Percentiles rank a stretch among this genome's conserved stretches.
Evolutionary conservation across 345 rosid species (phyloP).

Genomic region (Sonneratia caseolaris): DNA sequence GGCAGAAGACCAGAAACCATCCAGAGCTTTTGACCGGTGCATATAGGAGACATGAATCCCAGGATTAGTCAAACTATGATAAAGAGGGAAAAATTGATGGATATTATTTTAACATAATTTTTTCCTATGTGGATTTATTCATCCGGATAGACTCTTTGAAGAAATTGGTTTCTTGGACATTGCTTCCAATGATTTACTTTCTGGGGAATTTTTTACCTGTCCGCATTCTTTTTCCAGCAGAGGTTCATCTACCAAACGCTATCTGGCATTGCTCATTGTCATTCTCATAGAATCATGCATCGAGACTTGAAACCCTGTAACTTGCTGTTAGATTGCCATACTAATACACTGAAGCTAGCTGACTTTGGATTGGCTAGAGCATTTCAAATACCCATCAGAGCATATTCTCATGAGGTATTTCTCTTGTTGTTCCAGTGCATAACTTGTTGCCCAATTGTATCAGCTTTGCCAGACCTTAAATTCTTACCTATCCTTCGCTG

Average conservation of each 20-base stretch:
- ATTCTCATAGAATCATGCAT: constrained; percentile 39
- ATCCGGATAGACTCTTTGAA: not conserved
- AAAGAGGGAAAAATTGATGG: no score
- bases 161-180: not conserved
- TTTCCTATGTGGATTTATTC: not conserved
- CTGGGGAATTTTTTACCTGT: not conserved
- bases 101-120: no score
- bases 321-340: constrained; percentile 36
- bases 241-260: constrained; percentile 79
- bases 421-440: not conserved
- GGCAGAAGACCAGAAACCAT: no score
- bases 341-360: constrained; percentile 36
- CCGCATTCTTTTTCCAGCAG: constrained; percentile 30
- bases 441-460: not conserved
- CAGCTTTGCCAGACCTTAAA: not conserved
- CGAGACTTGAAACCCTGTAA: constrained; percentile 47
- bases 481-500: not conserved
- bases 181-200: not conserved
- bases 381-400: constrained; percentile 26
- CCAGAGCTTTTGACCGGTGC: no score
- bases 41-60: no score
- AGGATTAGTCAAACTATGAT: no score
- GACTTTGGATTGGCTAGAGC: constrained; percentile 49
- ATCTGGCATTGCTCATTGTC: constrained; percentile 63
- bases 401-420: constrained; percentile 31